Evolutionary conservation across 495 filamentous ascomycete genomes (phyloP).

Genomic region (Pyrenula massariospora): DNA sequence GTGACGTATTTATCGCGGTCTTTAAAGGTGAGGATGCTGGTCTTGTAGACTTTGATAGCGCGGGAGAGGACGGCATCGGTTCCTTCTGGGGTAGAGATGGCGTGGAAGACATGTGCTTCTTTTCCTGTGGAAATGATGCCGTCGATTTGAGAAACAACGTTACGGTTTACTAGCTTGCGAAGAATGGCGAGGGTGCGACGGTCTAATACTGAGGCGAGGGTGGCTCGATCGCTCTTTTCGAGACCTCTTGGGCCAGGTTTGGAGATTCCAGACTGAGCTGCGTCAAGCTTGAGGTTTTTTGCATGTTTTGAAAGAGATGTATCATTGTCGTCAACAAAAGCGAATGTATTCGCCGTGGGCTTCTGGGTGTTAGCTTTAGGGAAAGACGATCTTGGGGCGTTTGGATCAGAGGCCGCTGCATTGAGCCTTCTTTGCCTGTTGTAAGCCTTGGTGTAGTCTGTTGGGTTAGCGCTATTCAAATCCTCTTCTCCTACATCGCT

Average conservation of each 20-base stretch:
- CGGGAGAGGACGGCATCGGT: conserved; percentile 43
- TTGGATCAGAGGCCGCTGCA: conserved; percentile 44
- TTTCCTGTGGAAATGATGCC: conserved; percentile 92
- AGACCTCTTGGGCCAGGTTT: conserved; percentile 22
- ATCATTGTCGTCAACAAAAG: conserved; percentile 78
- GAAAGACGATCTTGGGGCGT: conserved; percentile 41
- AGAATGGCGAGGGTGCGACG: conserved; percentile 90
- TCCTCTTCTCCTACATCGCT: conserved; percentile 48
- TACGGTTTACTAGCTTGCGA: conserved; percentile 84
- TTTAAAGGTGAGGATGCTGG: conserved; percentile 91
- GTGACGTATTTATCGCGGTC: conserved; percentile 90
- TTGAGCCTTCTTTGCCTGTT: conserved; percentile 66
- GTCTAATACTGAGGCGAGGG: conserved; percentile 86
- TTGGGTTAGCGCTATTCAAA: conserved; percentile 42
- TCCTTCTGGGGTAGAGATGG: conserved; percentile 40
- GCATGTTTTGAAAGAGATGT: conserved; percentile 74
- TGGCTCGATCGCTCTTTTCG: conserved; percentile 88
- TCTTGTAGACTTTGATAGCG: conserved; percentile 98
- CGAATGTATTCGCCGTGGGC: conserved; percentile 64
- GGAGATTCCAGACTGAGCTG: conserved; percentile 39
- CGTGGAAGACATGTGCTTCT: conserved; percentile 94
- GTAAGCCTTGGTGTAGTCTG: conserved; percentile 78
- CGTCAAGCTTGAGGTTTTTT: conserved; percentile 75
- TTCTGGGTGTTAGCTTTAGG: conserved; percentile 78
- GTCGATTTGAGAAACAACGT: conserved; percentile 70